Evolutionary conservation across 495 filamentous ascomycete genomes (phyloP).

Genomic region (Hypoxylon rickii): DNA sequence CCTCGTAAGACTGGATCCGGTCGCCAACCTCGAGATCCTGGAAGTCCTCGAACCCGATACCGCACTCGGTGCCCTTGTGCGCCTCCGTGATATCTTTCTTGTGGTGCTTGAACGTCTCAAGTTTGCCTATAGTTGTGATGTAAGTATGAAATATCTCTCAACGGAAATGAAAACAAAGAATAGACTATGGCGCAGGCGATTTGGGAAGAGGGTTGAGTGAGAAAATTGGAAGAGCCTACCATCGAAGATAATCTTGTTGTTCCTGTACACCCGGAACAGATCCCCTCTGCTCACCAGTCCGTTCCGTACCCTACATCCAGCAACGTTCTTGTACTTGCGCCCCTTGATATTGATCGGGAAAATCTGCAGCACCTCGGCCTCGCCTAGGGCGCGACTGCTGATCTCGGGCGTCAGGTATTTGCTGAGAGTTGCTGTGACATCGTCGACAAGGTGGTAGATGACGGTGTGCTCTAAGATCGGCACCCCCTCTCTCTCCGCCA

Average conservation of each 20-base stretch:
- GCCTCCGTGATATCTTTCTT: slow-evolving; percentile 90
- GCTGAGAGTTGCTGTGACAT: slow-evolving; percentile 70
- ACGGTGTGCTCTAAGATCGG: slow-evolving; percentile 83
- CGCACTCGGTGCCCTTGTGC: slow-evolving; percentile 91
- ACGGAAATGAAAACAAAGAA: too few species aligned
- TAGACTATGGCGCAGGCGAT: too few species aligned
- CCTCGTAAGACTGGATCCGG: slow-evolving; percentile 83
- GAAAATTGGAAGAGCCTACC: slow-evolving; percentile 58
- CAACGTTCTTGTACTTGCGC: slow-evolving; percentile 70
- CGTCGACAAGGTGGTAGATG: slow-evolving; percentile 89
- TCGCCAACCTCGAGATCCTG: slow-evolving; percentile 79
- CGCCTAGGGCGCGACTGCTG: slow-evolving; percentile 72
- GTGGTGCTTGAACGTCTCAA: slow-evolving; percentile 82
- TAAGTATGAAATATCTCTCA: too few species aligned
- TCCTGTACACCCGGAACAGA: slow-evolving; percentile 73
- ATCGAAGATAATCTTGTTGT: slow-evolving; percentile 70
- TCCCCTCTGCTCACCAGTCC: slow-evolving; percentile 65
- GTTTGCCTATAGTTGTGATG: slow-evolving; percentile 57
- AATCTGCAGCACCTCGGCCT: slow-evolving; percentile 81
- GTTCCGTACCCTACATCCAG: slow-evolving; percentile 87
- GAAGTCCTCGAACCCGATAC: slow-evolving; percentile 83
- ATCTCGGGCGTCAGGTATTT: slow-evolving; percentile 68
- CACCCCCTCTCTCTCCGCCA: slow-evolving; percentile 73
- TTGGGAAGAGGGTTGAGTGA: too few species aligned
- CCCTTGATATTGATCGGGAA: slow-evolving; percentile 84